phyloP scores from a whole-genome alignment of 2,329 filamentous ascomycete species.

The Venturia aucupariae region DNA sequence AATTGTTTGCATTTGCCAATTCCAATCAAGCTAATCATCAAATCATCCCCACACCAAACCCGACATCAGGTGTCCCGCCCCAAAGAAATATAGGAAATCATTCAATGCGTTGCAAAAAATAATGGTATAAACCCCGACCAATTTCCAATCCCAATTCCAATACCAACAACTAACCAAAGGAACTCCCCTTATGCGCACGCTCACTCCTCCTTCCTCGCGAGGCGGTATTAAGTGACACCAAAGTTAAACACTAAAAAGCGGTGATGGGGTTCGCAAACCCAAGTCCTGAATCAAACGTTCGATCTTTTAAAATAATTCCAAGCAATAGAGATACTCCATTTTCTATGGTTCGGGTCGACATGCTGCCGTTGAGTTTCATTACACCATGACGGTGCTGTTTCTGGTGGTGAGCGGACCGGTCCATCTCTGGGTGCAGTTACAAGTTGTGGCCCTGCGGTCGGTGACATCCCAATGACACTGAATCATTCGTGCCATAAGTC shows the following conservation, averaged over 20 bases:
- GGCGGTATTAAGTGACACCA: neutral
- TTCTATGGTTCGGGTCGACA: neutral
- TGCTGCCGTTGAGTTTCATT: neutral
- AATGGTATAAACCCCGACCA: neutral
- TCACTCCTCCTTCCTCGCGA: neutral
- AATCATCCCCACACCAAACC: neutral
- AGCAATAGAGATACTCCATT: neutral
- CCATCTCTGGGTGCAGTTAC: neutral
- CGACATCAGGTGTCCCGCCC: neutral
- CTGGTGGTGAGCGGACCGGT: neutral
- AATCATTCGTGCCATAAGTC: slow-evolving; percentile 83
- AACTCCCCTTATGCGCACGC: neutral
- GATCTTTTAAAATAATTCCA: neutral
- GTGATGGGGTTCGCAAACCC: neutral
- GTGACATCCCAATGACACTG: neutral
- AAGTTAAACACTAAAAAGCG: slow-evolving; percentile 1
- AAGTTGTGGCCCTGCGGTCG: neutral
- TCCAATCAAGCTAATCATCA: neutral
- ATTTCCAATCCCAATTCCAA: neutral
- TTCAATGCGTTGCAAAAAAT: neutral
- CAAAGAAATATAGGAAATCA: neutral
- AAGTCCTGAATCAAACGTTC: neutral
- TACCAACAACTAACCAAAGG: neutral
- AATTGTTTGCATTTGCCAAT: neutral
- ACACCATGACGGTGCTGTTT: neutral